phyloP scores from a whole-genome alignment of 1,139 yeast species.

The Petasospora rhodanensis region DNA sequence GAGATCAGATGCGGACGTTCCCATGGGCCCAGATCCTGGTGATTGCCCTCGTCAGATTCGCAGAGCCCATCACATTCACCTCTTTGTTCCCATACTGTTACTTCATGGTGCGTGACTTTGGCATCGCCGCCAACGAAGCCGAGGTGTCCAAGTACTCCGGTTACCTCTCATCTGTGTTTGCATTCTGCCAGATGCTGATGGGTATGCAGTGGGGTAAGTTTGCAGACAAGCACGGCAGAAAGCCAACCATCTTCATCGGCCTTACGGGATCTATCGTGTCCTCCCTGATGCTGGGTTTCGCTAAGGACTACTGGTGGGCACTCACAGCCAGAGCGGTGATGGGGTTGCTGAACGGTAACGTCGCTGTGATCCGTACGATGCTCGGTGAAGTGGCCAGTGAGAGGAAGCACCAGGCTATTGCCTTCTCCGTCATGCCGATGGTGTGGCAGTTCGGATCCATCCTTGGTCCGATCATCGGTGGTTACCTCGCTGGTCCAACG shows the following conservation, averaged over 20 bases:
- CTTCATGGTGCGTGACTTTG: conserved; percentile 58
- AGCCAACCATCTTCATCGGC: conserved; percentile 49
- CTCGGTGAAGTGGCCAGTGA: conserved; percentile 57
- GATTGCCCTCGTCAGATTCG: conserved; percentile 42
- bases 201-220: conserved; percentile 57
- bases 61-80: conserved; percentile 63
- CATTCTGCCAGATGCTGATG: conserved; percentile 48
- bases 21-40: conserved; percentile 49
- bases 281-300: conserved; percentile 48
- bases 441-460: conserved; percentile 56
- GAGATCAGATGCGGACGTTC: conserved; percentile 28
- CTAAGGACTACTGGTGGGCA: conserved; percentile 47
- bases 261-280: conserved; percentile 46
- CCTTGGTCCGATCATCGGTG: conserved; percentile 58
- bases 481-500: conserved; percentile 33
- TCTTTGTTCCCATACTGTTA: conserved; percentile 61
- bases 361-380: conserved; percentile 55
- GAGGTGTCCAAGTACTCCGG: conserved; percentile 56
- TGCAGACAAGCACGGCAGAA: conserved; percentile 55
- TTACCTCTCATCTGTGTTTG: conserved; percentile 52
- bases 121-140: conserved; percentile 45
- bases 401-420: conserved; percentile 55
- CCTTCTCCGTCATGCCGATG: conserved; percentile 56
- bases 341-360: conserved; percentile 59
- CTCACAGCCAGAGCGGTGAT: conserved; percentile 46